A percentile compares a stretch with the other conserved stretches of the same genome.
Conservation (phyloP, 2,329 filamentous ascomycete species). For the Neonectria sp. region DNA sequence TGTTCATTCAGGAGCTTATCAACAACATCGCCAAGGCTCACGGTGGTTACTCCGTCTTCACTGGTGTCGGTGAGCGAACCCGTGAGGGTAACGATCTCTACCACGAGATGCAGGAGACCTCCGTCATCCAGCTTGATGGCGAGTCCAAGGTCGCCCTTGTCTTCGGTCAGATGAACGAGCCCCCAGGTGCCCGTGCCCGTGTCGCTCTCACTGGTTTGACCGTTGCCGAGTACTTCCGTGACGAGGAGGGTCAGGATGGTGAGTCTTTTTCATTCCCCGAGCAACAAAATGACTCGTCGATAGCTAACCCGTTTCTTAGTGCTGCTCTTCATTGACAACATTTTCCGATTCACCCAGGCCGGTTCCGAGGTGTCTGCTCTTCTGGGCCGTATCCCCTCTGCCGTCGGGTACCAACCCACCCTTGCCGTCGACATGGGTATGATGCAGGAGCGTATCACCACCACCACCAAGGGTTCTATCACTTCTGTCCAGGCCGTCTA, state of each 20-base stretch:
- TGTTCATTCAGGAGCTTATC: constrained; percentile 99
- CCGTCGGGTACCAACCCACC: constrained; percentile 99
- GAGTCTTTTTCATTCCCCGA: constrained; percentile 51
- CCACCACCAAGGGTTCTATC: constrained; percentile 99
- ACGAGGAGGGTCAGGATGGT: constrained; percentile 88
- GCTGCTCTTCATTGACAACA: constrained; percentile 99
- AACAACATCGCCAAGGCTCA: constrained; percentile 99
- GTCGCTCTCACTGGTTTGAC: constrained; percentile 99
- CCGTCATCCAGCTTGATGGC: constrained; percentile 98
- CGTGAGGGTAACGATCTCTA: constrained; percentile 99
- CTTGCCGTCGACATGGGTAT: constrained; percentile 98
- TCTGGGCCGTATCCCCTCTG: constrained; percentile 99
- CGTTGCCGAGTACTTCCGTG: constrained; percentile 89
- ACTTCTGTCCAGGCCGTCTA: constrained; percentile 99
- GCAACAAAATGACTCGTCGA: neutral
- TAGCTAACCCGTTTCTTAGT: constrained; percentile 63
- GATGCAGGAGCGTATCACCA: constrained; percentile 99
- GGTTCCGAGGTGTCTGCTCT: constrained; percentile 99
- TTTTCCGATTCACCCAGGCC: constrained; percentile 99
- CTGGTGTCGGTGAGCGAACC: constrained; percentile 99
- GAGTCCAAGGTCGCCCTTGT: constrained; percentile 99
- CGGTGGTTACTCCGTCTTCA: constrained; percentile 99
- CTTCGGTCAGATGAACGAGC: constrained; percentile 99
- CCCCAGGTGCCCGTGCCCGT: constrained; percentile 99
- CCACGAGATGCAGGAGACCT: constrained; percentile 99